These are phyloP conservation scores for Filobasidium floriforme DNA, from an alignment of 768 basidiomycete species.

Conservation along the genomic window DNA sequence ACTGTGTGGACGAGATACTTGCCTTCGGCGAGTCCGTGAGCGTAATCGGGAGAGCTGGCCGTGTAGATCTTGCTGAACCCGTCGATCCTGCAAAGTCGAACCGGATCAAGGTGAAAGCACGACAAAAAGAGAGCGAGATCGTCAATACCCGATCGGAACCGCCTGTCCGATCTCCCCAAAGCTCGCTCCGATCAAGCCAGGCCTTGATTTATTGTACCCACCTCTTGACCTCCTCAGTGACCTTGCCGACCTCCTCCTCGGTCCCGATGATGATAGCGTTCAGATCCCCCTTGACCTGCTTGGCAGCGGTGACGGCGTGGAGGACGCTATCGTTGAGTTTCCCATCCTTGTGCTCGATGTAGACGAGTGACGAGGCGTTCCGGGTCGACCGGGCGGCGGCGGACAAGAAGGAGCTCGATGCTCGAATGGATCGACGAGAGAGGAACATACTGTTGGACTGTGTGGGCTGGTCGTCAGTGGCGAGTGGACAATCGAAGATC, in stretches of 20 bases:
- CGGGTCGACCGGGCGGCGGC: slow-evolving; percentile 1
- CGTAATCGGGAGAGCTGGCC: slow-evolving; percentile 35
- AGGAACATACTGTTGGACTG: background rate
- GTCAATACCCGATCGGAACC: slow-evolving; percentile 46
- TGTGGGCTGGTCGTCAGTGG: background rate
- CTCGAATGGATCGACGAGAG: background rate
- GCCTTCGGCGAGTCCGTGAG: slow-evolving; percentile 40
- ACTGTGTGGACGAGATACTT: slow-evolving; percentile 44
- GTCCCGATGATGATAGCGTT: slow-evolving; percentile 46
- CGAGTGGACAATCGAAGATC: too few species aligned
- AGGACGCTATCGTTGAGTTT: slow-evolving; percentile 74
- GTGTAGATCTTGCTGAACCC: slow-evolving; percentile 45
- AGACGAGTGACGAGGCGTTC: slow-evolving; percentile 55
- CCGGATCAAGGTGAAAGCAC: background rate
- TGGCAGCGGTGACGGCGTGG: slow-evolving; percentile 85
- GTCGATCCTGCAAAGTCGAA: slow-evolving; percentile 28
- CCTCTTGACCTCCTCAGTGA: slow-evolving; percentile 70
- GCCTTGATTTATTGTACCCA: too few species aligned
- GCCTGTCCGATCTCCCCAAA: too few species aligned
- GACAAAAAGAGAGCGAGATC: slow-evolving; percentile 24
- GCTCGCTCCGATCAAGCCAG: too few species aligned
- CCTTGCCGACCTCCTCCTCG: slow-evolving; percentile 53
- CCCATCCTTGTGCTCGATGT: slow-evolving; percentile 77
- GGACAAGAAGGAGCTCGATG: slow-evolving; percentile 5
- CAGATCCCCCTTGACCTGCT: slow-evolving; percentile 70